A percentile compares a stretch with the other conserved stretches of the same genome.
Evolutionary conservation across 768 basidiomycete genomes (phyloP).

Genomic region (Collybia sordida): DNA sequence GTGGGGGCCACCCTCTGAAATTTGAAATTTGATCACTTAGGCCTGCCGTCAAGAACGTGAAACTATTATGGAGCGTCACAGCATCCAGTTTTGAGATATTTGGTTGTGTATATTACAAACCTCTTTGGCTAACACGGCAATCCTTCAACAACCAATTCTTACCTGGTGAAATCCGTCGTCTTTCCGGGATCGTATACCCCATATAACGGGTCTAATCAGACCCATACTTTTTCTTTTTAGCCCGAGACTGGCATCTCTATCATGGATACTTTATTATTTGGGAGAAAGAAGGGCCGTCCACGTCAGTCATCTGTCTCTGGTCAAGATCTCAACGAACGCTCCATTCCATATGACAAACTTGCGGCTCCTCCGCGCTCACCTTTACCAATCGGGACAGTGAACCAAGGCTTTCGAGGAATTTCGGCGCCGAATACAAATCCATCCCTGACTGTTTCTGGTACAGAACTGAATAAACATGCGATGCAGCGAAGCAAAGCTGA

Average conservation of each 20-base stretch:
- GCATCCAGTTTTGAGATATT: no score
- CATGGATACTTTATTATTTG: conserved; percentile 71
- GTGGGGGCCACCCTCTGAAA: no score
- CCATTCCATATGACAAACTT: conserved; percentile 73
- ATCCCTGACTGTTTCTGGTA: conserved; percentile 67
- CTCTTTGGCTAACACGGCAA: no score
- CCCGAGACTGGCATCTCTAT: conserved; percentile 1
- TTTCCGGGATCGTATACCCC: conserved; percentile 2
- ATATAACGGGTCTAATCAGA: neutral
- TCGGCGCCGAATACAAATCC: conserved; percentile 87
- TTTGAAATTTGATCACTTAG: no score
- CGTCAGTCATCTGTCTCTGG: conserved; percentile 62
- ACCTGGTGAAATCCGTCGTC: no score
- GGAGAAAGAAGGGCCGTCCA: conserved; percentile 58
- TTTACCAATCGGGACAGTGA: conserved; percentile 51
- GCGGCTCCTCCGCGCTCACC: conserved; percentile 58
- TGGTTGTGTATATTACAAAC: no score
- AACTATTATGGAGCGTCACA: no score
- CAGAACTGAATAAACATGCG: conserved; percentile 66
- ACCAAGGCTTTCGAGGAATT: conserved; percentile 61
- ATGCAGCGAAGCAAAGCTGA: conserved; percentile 52
- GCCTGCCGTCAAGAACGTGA: no score
- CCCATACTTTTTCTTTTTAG: neutral
- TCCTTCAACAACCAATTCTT: no score
- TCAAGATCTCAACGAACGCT: conserved; percentile 62